phyloP scores from a whole-genome alignment of 2,329 filamentous ascomycete genomes.

The Pseudocercospora cruenta region DNA sequence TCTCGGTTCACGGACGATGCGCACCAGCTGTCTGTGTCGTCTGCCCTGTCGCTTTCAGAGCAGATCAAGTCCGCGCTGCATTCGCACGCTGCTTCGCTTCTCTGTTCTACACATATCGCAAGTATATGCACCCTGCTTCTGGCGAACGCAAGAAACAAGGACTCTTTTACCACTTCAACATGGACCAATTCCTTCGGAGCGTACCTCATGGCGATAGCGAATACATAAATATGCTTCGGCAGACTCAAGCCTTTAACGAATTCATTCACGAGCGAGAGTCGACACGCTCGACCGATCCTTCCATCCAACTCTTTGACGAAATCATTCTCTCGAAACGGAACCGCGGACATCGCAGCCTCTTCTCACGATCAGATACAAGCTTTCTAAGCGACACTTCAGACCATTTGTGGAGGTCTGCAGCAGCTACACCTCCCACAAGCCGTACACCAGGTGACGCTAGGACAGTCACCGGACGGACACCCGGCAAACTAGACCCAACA shows the following conservation, averaged over 20 bases:
- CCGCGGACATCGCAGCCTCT: conserved; percentile 67
- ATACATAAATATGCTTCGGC: conserved; percentile 65
- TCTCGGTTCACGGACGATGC: conserved; percentile 62
- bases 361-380: conserved; percentile 61
- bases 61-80: conserved; percentile 68
- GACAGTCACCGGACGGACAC: conserved; percentile 62
- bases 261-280: conserved; percentile 80
- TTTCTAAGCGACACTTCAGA: conserved; percentile 75
- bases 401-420: conserved; percentile 75
- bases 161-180: conserved; percentile 66
- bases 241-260: conserved; percentile 67
- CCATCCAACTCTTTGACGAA: conserved; percentile 79
- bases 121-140: conserved; percentile 62
- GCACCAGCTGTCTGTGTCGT: conserved; percentile 64
- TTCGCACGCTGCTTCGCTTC: conserved; percentile 72
- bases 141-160: conserved; percentile 66
- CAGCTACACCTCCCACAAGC: conserved; percentile 59
- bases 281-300: conserved; percentile 62
- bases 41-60: conserved; percentile 66
- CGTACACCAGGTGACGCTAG: conserved; percentile 64
- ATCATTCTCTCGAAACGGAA: conserved; percentile 79
- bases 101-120: conserved; percentile 70
- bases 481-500: conserved; percentile 79
- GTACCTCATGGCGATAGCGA: conserved; percentile 66
- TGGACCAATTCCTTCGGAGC: conserved; percentile 67